A percentile compares a stretch with the other conserved stretches of the same genome.
Evolutionary conservation across 2,329 filamentous ascomycete species (phyloP).

Genomic region (Penicillium olsonii): DNA sequence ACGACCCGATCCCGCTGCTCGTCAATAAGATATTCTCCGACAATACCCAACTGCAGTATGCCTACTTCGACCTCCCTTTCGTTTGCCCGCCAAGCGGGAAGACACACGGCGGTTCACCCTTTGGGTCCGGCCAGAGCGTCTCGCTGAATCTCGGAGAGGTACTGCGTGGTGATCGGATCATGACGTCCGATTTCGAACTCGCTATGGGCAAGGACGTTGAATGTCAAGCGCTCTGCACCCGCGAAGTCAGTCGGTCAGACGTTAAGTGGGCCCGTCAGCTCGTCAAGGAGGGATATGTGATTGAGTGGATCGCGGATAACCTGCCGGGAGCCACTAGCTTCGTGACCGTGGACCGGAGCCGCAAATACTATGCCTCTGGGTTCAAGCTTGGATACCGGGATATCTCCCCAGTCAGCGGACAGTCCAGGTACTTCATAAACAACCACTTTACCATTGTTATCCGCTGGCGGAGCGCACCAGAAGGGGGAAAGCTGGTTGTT

Average conservation of each 20-base stretch:
- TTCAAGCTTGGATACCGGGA: constrained; percentile 86
- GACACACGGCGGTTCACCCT: constrained; percentile 63
- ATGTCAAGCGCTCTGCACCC: constrained; percentile 72
- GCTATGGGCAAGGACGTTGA: constrained; percentile 73
- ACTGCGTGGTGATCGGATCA: constrained; percentile 81
- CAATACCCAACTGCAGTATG: constrained; percentile 86
- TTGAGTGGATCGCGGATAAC: constrained; percentile 92
- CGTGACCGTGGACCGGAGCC: constrained; percentile 78
- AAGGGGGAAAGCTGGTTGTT: constrained; percentile 76
- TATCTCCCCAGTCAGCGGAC: constrained; percentile 58
- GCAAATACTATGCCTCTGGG: constrained; percentile 85
- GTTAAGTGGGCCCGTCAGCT: constrained; percentile 70
- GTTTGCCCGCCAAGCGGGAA: constrained; percentile 77
- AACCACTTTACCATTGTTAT: constrained; percentile 88
- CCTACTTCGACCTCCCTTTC: constrained; percentile 85
- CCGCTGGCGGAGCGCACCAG: constrained; percentile 70
- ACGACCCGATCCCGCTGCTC: constrained; percentile 77
- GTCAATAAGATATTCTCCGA: constrained; percentile 93
- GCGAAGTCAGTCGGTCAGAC: constrained; percentile 64
- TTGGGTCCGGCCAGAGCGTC: constrained; percentile 75
- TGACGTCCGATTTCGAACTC: constrained; percentile 79
- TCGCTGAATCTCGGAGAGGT: constrained; percentile 85
- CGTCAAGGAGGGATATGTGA: constrained; percentile 78
- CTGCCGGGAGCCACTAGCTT: constrained; percentile 86
- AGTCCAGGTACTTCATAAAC: constrained; percentile 72